Conservation (phyloP, 2,329 filamentous ascomycete species). For the Trichoderma endophyticum region DNA sequence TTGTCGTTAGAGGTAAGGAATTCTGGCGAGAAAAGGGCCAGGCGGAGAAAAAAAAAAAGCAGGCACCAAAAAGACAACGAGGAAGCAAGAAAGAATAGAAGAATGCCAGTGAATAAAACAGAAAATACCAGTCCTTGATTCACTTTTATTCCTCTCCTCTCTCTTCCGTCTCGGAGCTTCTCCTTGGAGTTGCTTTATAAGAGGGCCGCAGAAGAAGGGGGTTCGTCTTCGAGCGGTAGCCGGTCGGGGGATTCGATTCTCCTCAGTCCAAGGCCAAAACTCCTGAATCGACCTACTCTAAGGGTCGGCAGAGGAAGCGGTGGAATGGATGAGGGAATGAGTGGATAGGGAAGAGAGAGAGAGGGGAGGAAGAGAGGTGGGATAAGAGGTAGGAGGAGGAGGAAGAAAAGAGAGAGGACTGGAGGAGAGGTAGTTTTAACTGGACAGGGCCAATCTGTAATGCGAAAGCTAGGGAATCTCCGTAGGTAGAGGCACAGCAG, state of each 20-base stretch:
- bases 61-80: conserved; percentile 12
- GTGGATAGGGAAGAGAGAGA: conserved; percentile 46
- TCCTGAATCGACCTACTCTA: conserved; percentile 34
- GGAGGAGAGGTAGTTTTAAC: conserved; percentile 48
- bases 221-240: conserved; percentile 25
- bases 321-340: conserved; percentile 53
- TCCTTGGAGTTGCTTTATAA: conserved; percentile 27
- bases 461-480: not conserved
- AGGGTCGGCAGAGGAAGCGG: conserved; percentile 44
- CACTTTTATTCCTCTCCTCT: conserved; percentile 26
- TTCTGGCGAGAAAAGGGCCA: conserved; percentile 28
- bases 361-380: conserved; percentile 42
- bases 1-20: conserved; percentile 43
- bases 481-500: not conserved
- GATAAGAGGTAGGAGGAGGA: conserved; percentile 48
- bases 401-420: conserved; percentile 54
- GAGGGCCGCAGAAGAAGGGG: conserved; percentile 24
- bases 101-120: conserved; percentile 21
- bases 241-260: conserved; percentile 29
- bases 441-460: conserved; percentile 20
- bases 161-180: conserved; percentile 28
- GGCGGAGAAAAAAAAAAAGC: conserved; percentile 14
- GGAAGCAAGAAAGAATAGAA: conserved; percentile 1
- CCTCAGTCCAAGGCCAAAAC: conserved; percentile 33
- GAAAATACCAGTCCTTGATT: conserved; percentile 39